A percentile compares a stretch with the other conserved stretches of the same genome.
Evolutionary conservation across 176 grass and related monocot species (phyloP).

Genomic region (Aegilops umbellulata): DNA sequence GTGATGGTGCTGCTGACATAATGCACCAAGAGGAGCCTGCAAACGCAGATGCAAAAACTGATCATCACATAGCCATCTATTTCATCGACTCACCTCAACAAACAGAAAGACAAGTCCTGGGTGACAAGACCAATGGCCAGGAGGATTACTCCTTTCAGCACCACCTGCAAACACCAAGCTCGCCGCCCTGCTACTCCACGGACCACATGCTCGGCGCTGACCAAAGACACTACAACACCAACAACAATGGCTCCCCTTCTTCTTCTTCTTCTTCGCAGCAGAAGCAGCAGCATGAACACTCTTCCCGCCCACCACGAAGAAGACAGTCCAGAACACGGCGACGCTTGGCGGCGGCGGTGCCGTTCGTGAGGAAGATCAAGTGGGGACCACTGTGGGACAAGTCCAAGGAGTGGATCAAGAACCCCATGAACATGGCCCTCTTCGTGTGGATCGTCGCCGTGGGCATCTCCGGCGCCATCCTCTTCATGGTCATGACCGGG

Average conservation of each 20-base stretch:
- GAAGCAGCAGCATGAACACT: background rate
- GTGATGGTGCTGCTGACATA: no score
- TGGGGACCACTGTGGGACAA: constrained; percentile 47
- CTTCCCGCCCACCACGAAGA: no score
- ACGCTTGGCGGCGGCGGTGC: constrained; percentile 23
- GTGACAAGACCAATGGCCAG: background rate
- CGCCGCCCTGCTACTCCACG: constrained; percentile 17
- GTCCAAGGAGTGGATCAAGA: constrained; percentile 64
- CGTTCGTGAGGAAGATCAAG: constrained; percentile 60
- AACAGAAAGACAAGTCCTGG: background rate
- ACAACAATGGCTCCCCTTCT: background rate
- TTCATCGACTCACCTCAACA: background rate
- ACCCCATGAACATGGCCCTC: constrained; percentile 70
- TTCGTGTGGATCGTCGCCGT: constrained; percentile 53
- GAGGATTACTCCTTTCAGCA: background rate
- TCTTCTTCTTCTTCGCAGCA: background rate
- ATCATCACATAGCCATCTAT: background rate
- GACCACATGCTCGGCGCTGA: constrained; percentile 1
- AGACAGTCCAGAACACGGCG: background rate
- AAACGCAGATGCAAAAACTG: background rate
- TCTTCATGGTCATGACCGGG: constrained; percentile 81
- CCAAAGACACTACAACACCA: background rate
- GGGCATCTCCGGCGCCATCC: constrained; percentile 62
- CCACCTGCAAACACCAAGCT: background rate
- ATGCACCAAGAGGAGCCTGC: background rate